Percentiles rank a stretch among this genome's conserved stretches.
Evolutionary conservation across 2,329 filamentous ascomycete genomes (phyloP).

Genomic region (Blastomyces silverae): DNA sequence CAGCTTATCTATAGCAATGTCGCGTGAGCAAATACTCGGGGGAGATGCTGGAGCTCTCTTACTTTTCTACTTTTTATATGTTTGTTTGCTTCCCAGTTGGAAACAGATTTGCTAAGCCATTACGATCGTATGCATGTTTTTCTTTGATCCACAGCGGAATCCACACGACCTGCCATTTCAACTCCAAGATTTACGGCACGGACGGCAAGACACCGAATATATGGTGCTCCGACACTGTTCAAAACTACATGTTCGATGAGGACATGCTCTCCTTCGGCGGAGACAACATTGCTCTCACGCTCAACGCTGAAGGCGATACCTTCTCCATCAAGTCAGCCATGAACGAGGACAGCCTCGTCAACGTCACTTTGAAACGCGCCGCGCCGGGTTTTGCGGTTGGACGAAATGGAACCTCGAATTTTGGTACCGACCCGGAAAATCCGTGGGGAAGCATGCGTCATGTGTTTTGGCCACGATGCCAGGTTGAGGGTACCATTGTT

Average conservation of each 20-base stretch:
- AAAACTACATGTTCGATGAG: constrained; percentile 75
- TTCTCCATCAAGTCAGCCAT: constrained; percentile 89
- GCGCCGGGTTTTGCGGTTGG: constrained; percentile 80
- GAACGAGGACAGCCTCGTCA: constrained; percentile 73
- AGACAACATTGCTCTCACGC: constrained; percentile 73
- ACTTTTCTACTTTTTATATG: neutral
- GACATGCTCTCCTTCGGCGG: constrained; percentile 79
- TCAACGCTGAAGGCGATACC: constrained; percentile 72
- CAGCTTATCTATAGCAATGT: constrained; percentile 99
- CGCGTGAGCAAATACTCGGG: constrained; percentile 54
- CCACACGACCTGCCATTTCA: constrained; percentile 87
- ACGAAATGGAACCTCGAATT: constrained; percentile 74
- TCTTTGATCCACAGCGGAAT: constrained; percentile 58
- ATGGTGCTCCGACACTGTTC: constrained; percentile 76
- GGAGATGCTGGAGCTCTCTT: neutral
- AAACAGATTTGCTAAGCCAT: constrained; percentile 15
- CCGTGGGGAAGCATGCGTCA: constrained; percentile 94
- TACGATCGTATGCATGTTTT: neutral
- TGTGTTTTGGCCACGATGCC: constrained; percentile 86
- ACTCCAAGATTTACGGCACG: constrained; percentile 80
- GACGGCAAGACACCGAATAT: constrained; percentile 65
- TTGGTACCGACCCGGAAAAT: constrained; percentile 73
- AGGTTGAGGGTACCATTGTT: constrained; percentile 72
- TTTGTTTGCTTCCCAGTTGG: neutral
- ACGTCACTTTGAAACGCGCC: constrained; percentile 69